These are phyloP conservation scores for Heritiera littoralis DNA, from an alignment of 345 rosid genomes.

Conservation along the genomic window DNA sequence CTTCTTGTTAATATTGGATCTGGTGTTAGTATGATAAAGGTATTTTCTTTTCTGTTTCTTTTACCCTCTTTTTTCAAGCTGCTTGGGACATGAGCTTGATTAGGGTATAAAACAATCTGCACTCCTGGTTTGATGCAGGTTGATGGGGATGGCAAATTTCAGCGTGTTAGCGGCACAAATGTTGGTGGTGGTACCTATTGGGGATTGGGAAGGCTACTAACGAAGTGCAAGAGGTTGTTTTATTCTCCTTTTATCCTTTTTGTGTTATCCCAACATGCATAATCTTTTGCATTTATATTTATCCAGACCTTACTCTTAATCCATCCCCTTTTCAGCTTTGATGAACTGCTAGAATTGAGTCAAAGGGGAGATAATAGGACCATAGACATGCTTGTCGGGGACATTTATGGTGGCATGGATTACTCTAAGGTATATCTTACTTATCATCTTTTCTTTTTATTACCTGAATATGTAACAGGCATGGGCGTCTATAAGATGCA, in stretches of 20 bases:
- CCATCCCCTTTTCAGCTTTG: constrained; percentile 57
- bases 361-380: constrained; percentile 93
- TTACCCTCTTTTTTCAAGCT: constrained; percentile 15
- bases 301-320: constrained; percentile 18
- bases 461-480: not conserved
- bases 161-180: constrained; percentile 97
- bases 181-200: constrained; percentile 99
- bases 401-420: constrained; percentile 96
- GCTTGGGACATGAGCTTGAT: constrained; percentile 15
- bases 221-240: constrained; percentile 86
- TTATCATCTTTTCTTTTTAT: constrained; percentile 13
- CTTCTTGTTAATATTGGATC: constrained; percentile 98
- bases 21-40: constrained; percentile 99
- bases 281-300: constrained; percentile 29
- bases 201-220: constrained; percentile 85
- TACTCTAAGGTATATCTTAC: constrained; percentile 70
- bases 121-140: constrained; percentile 7
- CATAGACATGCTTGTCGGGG: constrained; percentile 98
- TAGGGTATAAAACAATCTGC: not conserved
- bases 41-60: constrained; percentile 28
- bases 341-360: constrained; percentile 93
- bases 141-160: constrained; percentile 90
- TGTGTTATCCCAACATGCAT: constrained; percentile 1
- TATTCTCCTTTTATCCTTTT: constrained; percentile 19
- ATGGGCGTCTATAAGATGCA: constrained; percentile 24